phyloP scores from a whole-genome alignment of 2,329 filamentous ascomycete genomes.

The Alternaria panax region DNA sequence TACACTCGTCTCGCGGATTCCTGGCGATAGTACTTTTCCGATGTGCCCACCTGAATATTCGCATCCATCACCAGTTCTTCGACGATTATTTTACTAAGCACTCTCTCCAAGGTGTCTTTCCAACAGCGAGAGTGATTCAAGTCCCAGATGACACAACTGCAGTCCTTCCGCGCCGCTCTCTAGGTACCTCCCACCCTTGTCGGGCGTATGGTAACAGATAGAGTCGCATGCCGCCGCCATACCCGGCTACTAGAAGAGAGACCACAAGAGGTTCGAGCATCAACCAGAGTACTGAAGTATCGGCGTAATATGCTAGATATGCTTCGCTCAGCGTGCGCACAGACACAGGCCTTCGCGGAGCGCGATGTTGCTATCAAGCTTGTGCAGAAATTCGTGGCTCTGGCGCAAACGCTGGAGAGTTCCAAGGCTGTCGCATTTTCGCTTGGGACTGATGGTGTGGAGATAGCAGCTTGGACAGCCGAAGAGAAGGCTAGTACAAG shows the following conservation, averaged over 20 bases:
- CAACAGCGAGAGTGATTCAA: not conserved
- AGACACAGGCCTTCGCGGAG: not conserved
- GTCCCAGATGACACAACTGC: not conserved
- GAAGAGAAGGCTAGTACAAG: not conserved
- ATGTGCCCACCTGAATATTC: not conserved
- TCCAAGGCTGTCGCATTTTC: conserved; percentile 8
- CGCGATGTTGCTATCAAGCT: not conserved
- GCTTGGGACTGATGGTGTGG: not conserved
- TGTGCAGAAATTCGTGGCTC: conserved; percentile 7
- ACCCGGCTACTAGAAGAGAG: not conserved
- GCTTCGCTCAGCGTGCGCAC: not conserved
- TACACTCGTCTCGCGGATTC: not conserved
- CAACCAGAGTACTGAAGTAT: not conserved
- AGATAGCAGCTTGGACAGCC: not conserved
- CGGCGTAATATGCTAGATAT: not conserved
- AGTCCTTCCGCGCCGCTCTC: conserved; percentile 2
- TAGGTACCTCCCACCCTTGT: not conserved
- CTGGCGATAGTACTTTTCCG: not conserved
- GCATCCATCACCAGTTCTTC: not conserved
- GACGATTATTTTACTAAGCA: not conserved
- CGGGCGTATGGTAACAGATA: conserved; percentile 1
- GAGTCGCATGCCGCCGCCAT: conserved; percentile 1
- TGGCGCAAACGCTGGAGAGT: not conserved
- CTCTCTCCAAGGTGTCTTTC: not conserved
- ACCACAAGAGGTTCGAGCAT: not conserved